Percentiles rank a stretch among this genome's conserved stretches.
Conservation (phyloP, 208 protist genomes). For the Leishmania aethiopica region DNA sequence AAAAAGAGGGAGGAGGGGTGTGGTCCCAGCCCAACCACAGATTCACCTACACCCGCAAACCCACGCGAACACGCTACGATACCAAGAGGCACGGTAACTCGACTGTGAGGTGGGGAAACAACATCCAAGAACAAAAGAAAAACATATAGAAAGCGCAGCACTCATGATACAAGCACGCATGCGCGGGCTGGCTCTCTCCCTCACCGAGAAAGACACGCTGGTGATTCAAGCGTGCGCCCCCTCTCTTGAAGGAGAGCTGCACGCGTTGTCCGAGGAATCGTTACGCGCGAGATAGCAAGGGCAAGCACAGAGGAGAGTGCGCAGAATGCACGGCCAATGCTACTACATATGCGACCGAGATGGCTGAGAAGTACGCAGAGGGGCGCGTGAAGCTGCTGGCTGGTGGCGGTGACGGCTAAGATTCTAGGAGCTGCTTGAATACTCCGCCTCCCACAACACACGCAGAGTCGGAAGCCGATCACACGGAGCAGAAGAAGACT, state of each 20-base stretch:
- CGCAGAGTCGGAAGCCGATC: background rate
- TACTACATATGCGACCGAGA: background rate
- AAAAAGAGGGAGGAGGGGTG: background rate
- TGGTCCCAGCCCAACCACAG: background rate
- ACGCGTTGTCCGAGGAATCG: background rate
- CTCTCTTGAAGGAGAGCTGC: background rate
- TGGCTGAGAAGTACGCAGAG: background rate
- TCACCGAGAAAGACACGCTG: background rate
- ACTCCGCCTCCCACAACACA: background rate
- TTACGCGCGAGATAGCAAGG: background rate
- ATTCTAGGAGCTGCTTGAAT: background rate
- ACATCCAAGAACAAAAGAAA: background rate
- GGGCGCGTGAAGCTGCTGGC: background rate
- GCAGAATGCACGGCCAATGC: background rate
- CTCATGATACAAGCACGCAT: background rate
- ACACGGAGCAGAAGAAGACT: background rate
- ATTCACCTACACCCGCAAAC: background rate
- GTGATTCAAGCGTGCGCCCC: background rate
- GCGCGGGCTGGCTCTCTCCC: background rate
- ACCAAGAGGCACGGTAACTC: background rate
- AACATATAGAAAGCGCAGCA: background rate
- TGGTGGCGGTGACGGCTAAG: background rate
- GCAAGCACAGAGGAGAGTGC: background rate
- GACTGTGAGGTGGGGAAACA: background rate
- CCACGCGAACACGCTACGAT: background rate